Conservation (phyloP, 371 early-diverging fungal species). For the Sporodiniella umbellata region DNA sequence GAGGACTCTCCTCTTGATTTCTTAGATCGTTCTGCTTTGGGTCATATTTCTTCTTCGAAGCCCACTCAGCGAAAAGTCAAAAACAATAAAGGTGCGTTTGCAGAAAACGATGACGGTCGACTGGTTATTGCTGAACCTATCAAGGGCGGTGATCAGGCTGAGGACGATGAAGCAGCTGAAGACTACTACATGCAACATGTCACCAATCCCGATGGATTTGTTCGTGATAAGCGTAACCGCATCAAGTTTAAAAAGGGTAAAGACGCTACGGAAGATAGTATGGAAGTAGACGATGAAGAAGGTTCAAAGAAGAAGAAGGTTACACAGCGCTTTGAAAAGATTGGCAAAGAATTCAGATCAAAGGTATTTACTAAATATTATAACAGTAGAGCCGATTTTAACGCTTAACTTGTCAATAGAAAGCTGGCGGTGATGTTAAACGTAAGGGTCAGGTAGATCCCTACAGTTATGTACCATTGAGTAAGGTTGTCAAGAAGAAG, state of each 20-base stretch:
- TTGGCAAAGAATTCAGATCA: constrained; percentile 60
- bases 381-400: not conserved
- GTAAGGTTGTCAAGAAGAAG: constrained; percentile 52
- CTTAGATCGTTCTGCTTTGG: constrained; percentile 82
- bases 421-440: constrained; percentile 94
- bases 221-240: constrained; percentile 75
- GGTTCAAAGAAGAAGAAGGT: constrained; percentile 22
- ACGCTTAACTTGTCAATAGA: constrained; percentile 24
- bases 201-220: constrained; percentile 80
- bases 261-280: constrained; percentile 47
- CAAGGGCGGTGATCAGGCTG: constrained; percentile 32
- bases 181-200: constrained; percentile 85
- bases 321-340: constrained; percentile 26
- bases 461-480: constrained; percentile 93
- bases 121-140: constrained; percentile 71
- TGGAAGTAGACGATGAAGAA: constrained; percentile 53
- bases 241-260: constrained; percentile 86
- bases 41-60: constrained; percentile 65
- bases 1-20: constrained; percentile 88
- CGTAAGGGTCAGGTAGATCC: constrained; percentile 86
- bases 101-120: constrained; percentile 72
- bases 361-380: constrained; percentile 39
- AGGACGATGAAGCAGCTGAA: constrained; percentile 45
- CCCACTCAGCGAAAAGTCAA: constrained; percentile 48
- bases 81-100: constrained; percentile 49